Evolutionary conservation across 2,329 filamentous ascomycete genomes (phyloP), one percentile per base, ranked within the genome.

Genomic region (Aureobasidium subglaciale): DNA sequence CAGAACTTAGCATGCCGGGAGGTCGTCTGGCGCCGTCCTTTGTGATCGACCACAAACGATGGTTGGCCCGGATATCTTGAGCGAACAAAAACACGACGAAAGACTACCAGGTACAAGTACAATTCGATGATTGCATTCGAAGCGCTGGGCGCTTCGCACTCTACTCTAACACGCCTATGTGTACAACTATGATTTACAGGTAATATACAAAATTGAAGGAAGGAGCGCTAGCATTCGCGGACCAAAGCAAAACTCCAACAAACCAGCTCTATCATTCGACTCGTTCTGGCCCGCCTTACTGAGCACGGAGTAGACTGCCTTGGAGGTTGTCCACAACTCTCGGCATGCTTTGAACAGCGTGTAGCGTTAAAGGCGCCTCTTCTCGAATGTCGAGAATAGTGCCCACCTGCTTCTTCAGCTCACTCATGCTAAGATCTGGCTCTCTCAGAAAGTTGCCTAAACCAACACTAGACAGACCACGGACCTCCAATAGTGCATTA

Each of bases 281-380:
- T 24, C 27, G 45, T n/a, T 11, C 20, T 16, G n/a, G 15, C 8
- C 22, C 29, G 15, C 9, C 37, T 52, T 18, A 41, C 11, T 30
- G 5, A 16, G 16, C 27, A 5, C 37, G 16, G 27, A 53, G 49
- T 20, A 53, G 27, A 10, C 18, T 40, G n/a, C 16, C 18, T 25
- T 53, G 49, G 59, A 66, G 49, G 18, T 42, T 46, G 56, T 69
- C 68, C 29, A 63, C 55, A 4, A 69, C 60, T 20, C 57, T 56
- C 0, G 75, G 75, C 72, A 78, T 74, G 18, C 65, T 70, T 62
- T 73, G 68, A 56, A 77, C 70, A n/a, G 69, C 71, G 38, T 64
- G 61, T 7, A 74, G 46, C 6, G 73, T 75, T 57, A 58, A 63
- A 3, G 75, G 73, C 16, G 71, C 70, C 40, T 63, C 55, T 40